These are phyloP conservation scores for Sonneratia alba DNA, from an alignment of 345 rosid genomes.

Conservation along the genomic window DNA sequence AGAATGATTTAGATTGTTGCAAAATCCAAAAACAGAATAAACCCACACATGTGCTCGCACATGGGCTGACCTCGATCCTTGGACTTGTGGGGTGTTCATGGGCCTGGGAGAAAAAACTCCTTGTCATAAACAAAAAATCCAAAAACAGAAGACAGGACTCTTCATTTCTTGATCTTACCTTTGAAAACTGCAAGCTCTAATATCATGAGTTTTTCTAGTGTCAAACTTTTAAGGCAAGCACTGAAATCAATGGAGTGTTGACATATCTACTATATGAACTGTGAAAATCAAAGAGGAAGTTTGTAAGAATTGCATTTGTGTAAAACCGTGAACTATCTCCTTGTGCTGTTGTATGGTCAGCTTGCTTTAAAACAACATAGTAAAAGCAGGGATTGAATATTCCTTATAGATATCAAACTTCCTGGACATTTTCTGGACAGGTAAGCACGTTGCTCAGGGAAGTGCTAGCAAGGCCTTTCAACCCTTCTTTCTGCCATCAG, in stretches of 20 bases:
- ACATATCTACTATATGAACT: neutral
- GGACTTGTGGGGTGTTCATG: too few species aligned
- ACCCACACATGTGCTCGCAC: too few species aligned
- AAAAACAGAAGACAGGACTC: neutral
- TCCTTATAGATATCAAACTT: neutral
- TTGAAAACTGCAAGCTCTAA: too few species aligned
- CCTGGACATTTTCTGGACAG: slow-evolving; percentile 22
- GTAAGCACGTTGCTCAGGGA: slow-evolving; percentile 61
- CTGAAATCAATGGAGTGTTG: too few species aligned
- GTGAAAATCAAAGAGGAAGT: neutral
- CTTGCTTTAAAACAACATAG: neutral
- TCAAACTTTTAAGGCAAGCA: too few species aligned
- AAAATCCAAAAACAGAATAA: neutral
- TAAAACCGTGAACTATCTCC: neutral
- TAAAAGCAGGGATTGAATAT: neutral
- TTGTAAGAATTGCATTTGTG: neutral
- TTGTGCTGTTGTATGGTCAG: neutral
- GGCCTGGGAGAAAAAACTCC: too few species aligned
- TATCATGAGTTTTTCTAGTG: too few species aligned
- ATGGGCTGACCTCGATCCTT: too few species aligned
- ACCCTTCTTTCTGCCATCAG: slow-evolving; percentile 46
- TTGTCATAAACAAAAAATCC: too few species aligned
- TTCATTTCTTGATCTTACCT: neutral
- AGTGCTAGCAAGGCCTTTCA: slow-evolving; percentile 50
- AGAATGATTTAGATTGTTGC: neutral